Base-by-base conservation (phyloP, 2,329 filamentous ascomycete genomes). In the Fusarium pseudoanthophilum region DNA sequence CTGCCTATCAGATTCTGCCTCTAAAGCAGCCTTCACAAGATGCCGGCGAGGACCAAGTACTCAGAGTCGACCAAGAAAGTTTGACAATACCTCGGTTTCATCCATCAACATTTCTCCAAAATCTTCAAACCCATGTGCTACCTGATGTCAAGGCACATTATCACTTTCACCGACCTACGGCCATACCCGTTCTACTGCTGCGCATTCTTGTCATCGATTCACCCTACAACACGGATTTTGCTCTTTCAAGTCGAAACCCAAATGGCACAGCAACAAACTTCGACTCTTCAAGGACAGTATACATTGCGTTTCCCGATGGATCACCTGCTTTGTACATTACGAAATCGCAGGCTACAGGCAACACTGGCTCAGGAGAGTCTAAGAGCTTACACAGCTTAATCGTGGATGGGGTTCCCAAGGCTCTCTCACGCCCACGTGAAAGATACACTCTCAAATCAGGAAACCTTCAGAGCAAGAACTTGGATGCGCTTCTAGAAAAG, bases 131-230 rank as follows among this genome's bases (percentile, higher is more conserved):
- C 45, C 91, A 95, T 78, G 88, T 95, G 24, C 86, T 93, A 4
- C 93, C 94, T 2, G 88, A 96, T 66, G 89, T 95, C 75, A 97
- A 96, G 81, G 92, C 93, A 10, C 93, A 97, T 81, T 96, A 94
- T 80, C 92, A 93, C 75, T 89, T 96, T 68, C 91, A 92, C 73
- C 89, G 92, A n/a, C 92, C 93, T 60, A 86, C 88, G 60, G 85
- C 87, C 3, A 85, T 92, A n/a, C 90, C 93, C 1, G 84, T 96
- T 8, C 87, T 93, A 2, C 85, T 96, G 32, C 83, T 97, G n/a
- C 90, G 94, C 57, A 91, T 97, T 51, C 93, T 94, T 77, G 89
- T 95, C 66, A 85, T 94, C 71, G 92, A 96, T 79, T 93, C 93
- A 2, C 94, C 94, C 0, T 97, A 97, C 80, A 92, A 92, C 74